Evolutionary conservation across 2,329 filamentous ascomycete genomes (phyloP).

Genomic region (Scopulariopsis brevicaulis): DNA sequence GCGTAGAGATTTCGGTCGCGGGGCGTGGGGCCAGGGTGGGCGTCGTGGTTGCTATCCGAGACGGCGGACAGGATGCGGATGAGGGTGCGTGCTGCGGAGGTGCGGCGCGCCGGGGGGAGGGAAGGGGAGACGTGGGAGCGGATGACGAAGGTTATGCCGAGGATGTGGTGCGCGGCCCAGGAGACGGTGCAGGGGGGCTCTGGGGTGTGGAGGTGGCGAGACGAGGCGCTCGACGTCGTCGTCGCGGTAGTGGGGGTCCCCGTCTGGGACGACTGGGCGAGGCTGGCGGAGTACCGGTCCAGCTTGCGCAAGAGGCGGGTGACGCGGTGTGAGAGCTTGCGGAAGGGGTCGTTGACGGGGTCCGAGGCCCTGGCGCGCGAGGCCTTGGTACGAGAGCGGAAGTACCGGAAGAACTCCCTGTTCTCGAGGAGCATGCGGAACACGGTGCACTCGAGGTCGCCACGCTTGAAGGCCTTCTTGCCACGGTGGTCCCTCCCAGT

Average conservation of each 20-base stretch:
- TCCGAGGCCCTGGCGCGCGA: slow-evolving; percentile 31
- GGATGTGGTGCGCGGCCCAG: slow-evolving; percentile 39
- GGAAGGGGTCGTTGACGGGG: slow-evolving; percentile 32
- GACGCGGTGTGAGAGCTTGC: slow-evolving; percentile 33
- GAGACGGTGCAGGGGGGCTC: slow-evolving; percentile 21
- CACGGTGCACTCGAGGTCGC: slow-evolving; percentile 37
- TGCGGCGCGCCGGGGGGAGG: slow-evolving; percentile 23
- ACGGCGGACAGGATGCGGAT: slow-evolving; percentile 35
- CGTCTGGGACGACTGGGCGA: neutral
- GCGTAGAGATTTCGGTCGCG: slow-evolving; percentile 34
- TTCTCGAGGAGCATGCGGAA: slow-evolving; percentile 42
- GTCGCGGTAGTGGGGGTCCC: neutral
- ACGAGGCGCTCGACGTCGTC: neutral
- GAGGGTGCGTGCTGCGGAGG: slow-evolving; percentile 33
- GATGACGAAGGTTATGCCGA: slow-evolving; percentile 29
- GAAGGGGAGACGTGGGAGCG: slow-evolving; percentile 26
- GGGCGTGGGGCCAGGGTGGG: slow-evolving; percentile 14
- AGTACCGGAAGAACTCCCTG: slow-evolving; percentile 41
- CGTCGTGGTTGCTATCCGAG: slow-evolving; percentile 25
- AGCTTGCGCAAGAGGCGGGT: slow-evolving; percentile 33
- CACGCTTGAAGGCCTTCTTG: slow-evolving; percentile 25
- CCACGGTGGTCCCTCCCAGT: slow-evolving; percentile 18
- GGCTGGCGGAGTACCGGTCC: slow-evolving; percentile 16
- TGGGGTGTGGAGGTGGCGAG: slow-evolving; percentile 13
- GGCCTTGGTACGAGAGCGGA: slow-evolving; percentile 28